A percentile compares a stretch with the other conserved stretches of the same genome.
Conservation (phyloP, 2,329 filamentous ascomycete genomes). For the Arthrocladium fulminans region DNA sequence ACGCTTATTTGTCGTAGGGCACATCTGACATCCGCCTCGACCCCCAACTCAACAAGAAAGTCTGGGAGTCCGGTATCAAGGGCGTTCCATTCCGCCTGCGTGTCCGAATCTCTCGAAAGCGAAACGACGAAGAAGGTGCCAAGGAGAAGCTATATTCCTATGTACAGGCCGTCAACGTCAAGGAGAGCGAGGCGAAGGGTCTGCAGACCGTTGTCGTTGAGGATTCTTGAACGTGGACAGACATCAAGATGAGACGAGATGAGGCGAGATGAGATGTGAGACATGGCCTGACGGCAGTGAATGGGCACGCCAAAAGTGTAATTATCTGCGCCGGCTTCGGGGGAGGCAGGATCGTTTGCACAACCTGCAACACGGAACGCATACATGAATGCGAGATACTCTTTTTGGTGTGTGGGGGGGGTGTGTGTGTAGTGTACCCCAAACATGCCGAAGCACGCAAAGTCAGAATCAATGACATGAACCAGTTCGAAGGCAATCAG, state of each 20-base stretch:
- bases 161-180: slow-evolving; percentile 99
- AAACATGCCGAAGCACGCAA: too few relatives aligned
- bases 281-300: too few relatives aligned
- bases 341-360: too few relatives aligned
- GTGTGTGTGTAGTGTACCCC: too few relatives aligned
- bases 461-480: too few relatives aligned
- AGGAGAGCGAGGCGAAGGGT: slow-evolving; percentile 79
- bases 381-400: too few relatives aligned
- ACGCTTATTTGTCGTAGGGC: slow-evolving; percentile 51
- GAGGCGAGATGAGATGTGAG: background rate
- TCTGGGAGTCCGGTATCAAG: slow-evolving; percentile 99
- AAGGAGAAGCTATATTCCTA: slow-evolving; percentile 99
- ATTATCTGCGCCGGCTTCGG: too few relatives aligned
- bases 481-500: too few relatives aligned
- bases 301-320: too few relatives aligned
- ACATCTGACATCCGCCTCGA: slow-evolving; percentile 95
- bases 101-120: slow-evolving; percentile 97
- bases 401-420: too few relatives aligned
- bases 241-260: background rate
- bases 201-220: slow-evolving; percentile 83
- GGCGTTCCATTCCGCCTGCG: slow-evolving; percentile 95
- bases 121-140: slow-evolving; percentile 99
- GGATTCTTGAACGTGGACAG: slow-evolving; percentile 42
- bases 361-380: too few relatives aligned
- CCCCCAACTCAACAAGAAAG: slow-evolving; percentile 99